phyloP scores from a whole-genome alignment of 352 stramenopile species.

The Halophytophthora batemanensis region DNA sequence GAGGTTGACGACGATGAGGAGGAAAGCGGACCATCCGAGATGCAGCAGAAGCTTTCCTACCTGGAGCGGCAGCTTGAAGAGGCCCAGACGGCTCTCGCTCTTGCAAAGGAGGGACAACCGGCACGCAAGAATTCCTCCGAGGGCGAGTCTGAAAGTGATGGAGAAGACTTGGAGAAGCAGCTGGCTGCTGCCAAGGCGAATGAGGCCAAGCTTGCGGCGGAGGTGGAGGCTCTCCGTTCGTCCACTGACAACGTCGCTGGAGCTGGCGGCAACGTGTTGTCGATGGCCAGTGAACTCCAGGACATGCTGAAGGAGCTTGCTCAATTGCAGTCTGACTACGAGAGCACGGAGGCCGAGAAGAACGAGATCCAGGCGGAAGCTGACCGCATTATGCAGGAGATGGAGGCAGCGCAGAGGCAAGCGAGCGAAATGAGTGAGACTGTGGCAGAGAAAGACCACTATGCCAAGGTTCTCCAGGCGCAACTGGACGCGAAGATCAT shows the following conservation, averaged over 20 bases:
- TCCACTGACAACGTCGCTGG: no score
- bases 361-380: constrained; percentile 30
- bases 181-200: constrained; percentile 7
- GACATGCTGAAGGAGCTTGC: constrained; percentile 36
- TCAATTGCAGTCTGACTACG: constrained; percentile 27
- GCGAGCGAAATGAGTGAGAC: constrained; percentile 34
- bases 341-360: constrained; percentile 31
- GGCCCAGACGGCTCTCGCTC: constrained; percentile 12
- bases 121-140: constrained; percentile 18
- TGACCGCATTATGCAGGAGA: constrained; percentile 32
- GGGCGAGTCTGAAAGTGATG: constrained; percentile 6
- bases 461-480: constrained; percentile 40
- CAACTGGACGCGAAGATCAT: constrained; percentile 43
- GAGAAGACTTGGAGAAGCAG: constrained; percentile 22
- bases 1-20: no score
- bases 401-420: constrained; percentile 24
- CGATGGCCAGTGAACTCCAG: constrained; percentile 18
- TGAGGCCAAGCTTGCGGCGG: constrained; percentile 15
- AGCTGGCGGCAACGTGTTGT: no score
- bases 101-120: constrained; percentile 10
- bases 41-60: constrained; percentile 5
- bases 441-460: constrained; percentile 34
- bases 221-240: no score
- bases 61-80: constrained; percentile 8
- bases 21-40: not conserved